phyloP scores from a whole-genome alignment of 768 basidiomycete species.

The Leccinum truebloodii region DNA sequence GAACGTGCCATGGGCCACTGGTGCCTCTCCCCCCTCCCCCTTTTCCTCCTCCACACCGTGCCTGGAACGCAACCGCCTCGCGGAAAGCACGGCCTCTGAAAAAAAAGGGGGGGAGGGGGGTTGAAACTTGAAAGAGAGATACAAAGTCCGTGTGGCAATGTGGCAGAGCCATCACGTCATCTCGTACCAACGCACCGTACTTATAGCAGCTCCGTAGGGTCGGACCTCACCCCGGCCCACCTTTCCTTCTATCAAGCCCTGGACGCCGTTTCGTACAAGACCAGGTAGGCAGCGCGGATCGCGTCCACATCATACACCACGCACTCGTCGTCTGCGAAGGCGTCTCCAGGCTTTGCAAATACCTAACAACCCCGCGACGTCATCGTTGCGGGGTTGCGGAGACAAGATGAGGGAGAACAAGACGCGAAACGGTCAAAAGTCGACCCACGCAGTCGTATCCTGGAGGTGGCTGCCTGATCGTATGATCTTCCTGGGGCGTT shows the following conservation, averaged over 20 bases:
- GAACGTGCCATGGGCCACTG: background rate
- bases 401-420: background rate
- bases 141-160: background rate
- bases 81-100: background rate
- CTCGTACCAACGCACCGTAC: too few species aligned
- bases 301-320: constrained; percentile 30
- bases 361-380: constrained; percentile 12
- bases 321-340: constrained; percentile 24
- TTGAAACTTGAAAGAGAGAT: too few species aligned
- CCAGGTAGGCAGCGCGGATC: constrained; percentile 26
- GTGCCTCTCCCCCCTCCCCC: too few species aligned
- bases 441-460: constrained; percentile 26
- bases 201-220: too few species aligned
- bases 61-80: background rate
- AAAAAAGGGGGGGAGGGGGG: background rate
- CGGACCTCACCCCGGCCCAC: too few species aligned
- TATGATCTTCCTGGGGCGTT: constrained; percentile 10
- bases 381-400: too few species aligned
- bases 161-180: background rate
- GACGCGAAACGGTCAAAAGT: background rate
- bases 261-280: constrained; percentile 18
- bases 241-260: background rate
- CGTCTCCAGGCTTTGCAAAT: constrained; percentile 9
- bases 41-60: background rate
- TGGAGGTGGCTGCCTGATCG: constrained; percentile 14